Conservation (phyloP, 306 rosid species). For the Medicago arabica region DNA sequence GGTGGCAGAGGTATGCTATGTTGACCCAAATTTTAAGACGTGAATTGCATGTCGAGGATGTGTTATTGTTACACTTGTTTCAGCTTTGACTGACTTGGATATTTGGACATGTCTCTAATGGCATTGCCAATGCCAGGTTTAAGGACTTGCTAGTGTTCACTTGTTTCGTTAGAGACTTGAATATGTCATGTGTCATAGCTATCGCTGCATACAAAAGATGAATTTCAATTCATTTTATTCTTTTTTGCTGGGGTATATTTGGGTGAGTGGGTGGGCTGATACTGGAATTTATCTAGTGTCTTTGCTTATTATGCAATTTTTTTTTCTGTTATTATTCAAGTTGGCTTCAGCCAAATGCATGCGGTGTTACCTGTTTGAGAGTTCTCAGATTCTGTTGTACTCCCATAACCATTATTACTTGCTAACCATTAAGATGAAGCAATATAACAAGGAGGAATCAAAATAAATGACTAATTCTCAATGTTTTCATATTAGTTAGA, state of each 20-base stretch:
- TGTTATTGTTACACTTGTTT: background rate
- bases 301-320: background rate
- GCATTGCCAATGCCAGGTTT: background rate
- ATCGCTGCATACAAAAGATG: slow-evolving; percentile 2
- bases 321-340: slow-evolving; percentile 15
- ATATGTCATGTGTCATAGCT: slow-evolving; percentile 15
- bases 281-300: slow-evolving; percentile 8
- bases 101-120: slow-evolving; percentile 13
- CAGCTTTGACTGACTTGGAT: slow-evolving; percentile 13
- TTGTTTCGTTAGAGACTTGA: no score
- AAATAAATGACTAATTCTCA: background rate
- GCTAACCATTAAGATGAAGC: slow-evolving; percentile 2
- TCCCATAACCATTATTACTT: background rate
- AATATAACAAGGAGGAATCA: background rate
- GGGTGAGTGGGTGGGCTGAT: slow-evolving; percentile 25
- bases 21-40: background rate
- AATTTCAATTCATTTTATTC: background rate
- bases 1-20: slow-evolving; percentile 73
- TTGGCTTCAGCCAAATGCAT: slow-evolving; percentile 10
- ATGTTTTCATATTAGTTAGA: slow-evolving; percentile 22
- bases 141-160: no score
- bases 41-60: background rate
- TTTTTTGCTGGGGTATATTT: slow-evolving; percentile 27
- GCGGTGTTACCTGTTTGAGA: background rate
- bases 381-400: background rate